phyloP scores from a whole-genome alignment of 2,329 filamentous ascomycete species.

The Orbilia javanica region DNA sequence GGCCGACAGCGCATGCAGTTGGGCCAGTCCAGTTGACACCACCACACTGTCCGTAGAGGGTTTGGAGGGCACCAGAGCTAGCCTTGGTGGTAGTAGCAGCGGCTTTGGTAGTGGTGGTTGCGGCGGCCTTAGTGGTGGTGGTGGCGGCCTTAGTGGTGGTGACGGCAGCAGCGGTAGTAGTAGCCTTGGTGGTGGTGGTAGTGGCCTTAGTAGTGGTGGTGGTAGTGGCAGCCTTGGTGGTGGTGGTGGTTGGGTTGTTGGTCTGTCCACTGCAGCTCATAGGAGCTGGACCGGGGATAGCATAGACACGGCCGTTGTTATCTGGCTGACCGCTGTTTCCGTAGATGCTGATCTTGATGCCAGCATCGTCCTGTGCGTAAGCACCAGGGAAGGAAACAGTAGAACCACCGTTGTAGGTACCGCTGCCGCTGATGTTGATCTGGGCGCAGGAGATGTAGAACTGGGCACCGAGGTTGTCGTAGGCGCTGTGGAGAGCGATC shows the following conservation, averaged over 20 bases:
- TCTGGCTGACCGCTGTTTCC: conserved; percentile 53
- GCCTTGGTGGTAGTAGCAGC: conserved; percentile 15
- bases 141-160: conserved; percentile 14
- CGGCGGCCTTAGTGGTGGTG: neutral
- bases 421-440: conserved; percentile 63
- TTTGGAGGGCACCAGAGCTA: conserved; percentile 51
- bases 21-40: conserved; percentile 66
- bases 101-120: conserved; percentile 25
- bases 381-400: conserved; percentile 63
- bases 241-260: neutral
- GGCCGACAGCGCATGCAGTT: conserved; percentile 65
- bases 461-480: conserved; percentile 62
- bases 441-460: conserved; percentile 65
- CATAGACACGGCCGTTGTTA: conserved; percentile 41
- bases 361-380: conserved; percentile 63
- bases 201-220: conserved; percentile 4
- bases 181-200: neutral
- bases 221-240: conserved; percentile 16
- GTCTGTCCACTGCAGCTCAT: conserved; percentile 42
- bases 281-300: conserved; percentile 44
- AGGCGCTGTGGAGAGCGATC: conserved; percentile 59
- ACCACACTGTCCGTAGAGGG: conserved; percentile 67
- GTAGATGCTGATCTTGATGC: conserved; percentile 53
- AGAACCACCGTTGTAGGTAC: conserved; percentile 44
- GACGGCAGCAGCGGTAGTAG: conserved; percentile 21